phyloP scores from a whole-genome alignment of 441 rosid genomes.

The Euphorbia schlechtendalii region DNA sequence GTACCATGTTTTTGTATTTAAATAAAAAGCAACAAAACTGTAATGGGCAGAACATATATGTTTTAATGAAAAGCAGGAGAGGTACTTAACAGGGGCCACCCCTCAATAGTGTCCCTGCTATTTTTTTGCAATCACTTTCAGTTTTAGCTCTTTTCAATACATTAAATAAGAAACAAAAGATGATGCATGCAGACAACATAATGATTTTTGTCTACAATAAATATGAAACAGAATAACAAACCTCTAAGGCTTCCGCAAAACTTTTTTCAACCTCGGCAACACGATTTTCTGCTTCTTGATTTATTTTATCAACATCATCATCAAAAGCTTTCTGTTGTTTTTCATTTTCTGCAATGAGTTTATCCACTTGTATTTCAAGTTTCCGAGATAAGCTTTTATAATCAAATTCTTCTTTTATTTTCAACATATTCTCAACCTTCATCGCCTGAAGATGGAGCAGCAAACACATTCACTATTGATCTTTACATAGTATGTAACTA shows the following conservation, averaged over 20 bases:
- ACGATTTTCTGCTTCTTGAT: constrained; percentile 62
- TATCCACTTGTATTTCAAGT: constrained; percentile 89
- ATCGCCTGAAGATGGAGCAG: constrained; percentile 57
- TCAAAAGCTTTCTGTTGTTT: constrained; percentile 86
- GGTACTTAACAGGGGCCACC: not conserved
- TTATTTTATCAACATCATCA: constrained; percentile 79
- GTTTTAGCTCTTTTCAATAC: not conserved
- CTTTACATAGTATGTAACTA: not conserved
- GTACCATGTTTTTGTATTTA: not conserved
- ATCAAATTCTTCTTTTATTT: constrained; percentile 97
- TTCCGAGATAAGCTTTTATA: constrained; percentile 91
- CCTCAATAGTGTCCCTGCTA: not conserved
- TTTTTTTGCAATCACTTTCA: too few species aligned
- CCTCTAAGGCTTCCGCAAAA: constrained; percentile 90
- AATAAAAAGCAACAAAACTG: constrained; percentile 4
- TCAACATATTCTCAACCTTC: constrained; percentile 99
- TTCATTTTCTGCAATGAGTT: constrained; percentile 88
- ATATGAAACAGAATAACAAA: constrained; percentile 22
- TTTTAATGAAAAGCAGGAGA: not conserved
- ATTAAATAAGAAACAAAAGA: not conserved
- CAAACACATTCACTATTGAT: not conserved
- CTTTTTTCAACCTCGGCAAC: constrained; percentile 74
- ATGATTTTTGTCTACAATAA: not conserved
- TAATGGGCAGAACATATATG: not conserved
- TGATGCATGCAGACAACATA: not conserved